Evolutionary conservation across 495 filamentous ascomycete species (phyloP), one percentile per base, ranked within the genome.

Genomic region (Pyronema domesticum): DNA sequence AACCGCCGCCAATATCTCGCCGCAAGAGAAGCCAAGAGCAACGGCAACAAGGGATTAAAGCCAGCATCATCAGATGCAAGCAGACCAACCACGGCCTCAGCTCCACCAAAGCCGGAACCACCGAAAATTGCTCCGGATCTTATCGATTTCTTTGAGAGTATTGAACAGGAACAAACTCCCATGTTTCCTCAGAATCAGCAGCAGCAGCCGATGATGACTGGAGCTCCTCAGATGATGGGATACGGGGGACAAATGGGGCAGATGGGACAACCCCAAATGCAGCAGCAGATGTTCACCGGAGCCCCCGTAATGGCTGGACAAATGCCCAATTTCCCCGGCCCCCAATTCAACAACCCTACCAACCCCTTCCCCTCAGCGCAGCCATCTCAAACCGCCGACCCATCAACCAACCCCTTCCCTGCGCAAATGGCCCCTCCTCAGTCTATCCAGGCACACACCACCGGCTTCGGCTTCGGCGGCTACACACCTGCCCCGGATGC

Each of bases 121-220:
- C 13, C 56, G 58, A 67, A 54, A 63, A 57, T 63, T 33, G 59
- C 68, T 54, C 74, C 81, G 46, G 85, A 96, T 69, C 71, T 99
- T 51, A 99, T 99, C 61, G 91, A 99, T 66, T 95, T 99, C 67
- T 99, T 99, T 65, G 91, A 91, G 56, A 89, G 89, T 1, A 96
- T 99, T 63, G 88, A 96, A 61, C 82, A 85, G 61, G 89, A 89
- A 57, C 86, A 89, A 67, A 86, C 88, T 55, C 74, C 75, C 1
- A 78, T 84, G 68, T 80, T 80, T 69, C 68, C 58, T 19, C 63
- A 67, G 3, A 76, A 79, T 47, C 68, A 69, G 37, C 62, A 58
- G 13, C 67, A 58, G 66, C 62, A 51, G 64, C 69, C 68, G 35
- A n/a, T 53, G 53, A 23, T 51, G 57, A 59, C 40, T 3, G 50